Evolutionary conservation across 768 basidiomycete genomes (phyloP), one percentile per base, ranked within the genome.

Genomic region (Tricholoma sp.): DNA sequence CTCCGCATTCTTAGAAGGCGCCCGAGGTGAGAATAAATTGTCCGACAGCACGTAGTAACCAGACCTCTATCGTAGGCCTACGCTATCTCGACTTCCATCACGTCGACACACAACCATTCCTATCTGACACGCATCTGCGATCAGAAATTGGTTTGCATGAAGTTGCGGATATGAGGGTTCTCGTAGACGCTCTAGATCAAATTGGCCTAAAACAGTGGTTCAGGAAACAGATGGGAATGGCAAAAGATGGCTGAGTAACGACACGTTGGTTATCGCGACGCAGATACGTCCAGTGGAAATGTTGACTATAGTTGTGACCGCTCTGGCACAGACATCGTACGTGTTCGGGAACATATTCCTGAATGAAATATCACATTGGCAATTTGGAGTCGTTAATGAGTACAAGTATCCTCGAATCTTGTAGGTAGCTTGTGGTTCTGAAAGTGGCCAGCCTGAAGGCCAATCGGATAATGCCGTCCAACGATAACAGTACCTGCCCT

Each of bases 61-160:
- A 50, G 17, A 42, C 29, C 33, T 31, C 2, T 12, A 29, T 34
- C 17, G 32, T 20, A 76, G 76, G 68, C 20, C 61, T 76, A 53
- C 72, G 75, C 1, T 78, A 77, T 60, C 68, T 76, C n/a, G 73
- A 75, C 50, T 77, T 76, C 55, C 74, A 71, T 56, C 75, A 77
- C 48, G 66, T 78, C 9, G 69, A 70, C 57, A 77, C 73, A 2
- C 67, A 68, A 9, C 66, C 65, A 29, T 58, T 74, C 32, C 57
- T 54, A 1, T 31, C 51, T 24, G 54, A 57, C 12, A 24, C 41
- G 31, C 52, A 56, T 44, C 51, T 32, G 8, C 66, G 66, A 31
- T 64, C 60, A 2, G 66, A 65, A 54, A 33, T 56, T 12, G 76
- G 76, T 5, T 59, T 78, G 17, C 69, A 66, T 11, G 75, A 78